phyloP scores from a whole-genome alignment of 371 early-diverging fungal species.

The Nematocida major region DNA sequence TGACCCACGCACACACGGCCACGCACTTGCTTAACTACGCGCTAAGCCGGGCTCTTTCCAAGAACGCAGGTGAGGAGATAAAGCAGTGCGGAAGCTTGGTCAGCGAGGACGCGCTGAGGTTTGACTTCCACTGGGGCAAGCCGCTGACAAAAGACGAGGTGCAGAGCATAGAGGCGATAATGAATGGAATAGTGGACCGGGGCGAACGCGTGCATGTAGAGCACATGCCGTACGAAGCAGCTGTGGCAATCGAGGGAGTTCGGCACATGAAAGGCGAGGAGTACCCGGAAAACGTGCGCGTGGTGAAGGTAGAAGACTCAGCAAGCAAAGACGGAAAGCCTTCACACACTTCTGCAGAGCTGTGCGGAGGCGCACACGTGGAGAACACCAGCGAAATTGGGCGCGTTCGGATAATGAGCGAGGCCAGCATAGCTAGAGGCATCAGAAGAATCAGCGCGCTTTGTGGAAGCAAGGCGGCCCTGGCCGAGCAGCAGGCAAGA shows the following conservation, averaged over 20 bases:
- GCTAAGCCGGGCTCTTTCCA: slow-evolving; percentile 67
- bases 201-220: slow-evolving; percentile 72
- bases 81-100: slow-evolving; percentile 91
- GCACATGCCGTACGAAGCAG: slow-evolving; percentile 64
- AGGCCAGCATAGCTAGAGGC: slow-evolving; percentile 86
- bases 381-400: slow-evolving; percentile 80
- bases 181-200: slow-evolving; percentile 72
- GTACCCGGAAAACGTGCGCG: slow-evolving; percentile 68
- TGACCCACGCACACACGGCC: slow-evolving; percentile 89
- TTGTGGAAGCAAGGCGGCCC: slow-evolving; percentile 69
- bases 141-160: slow-evolving; percentile 75
- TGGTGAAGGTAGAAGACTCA: slow-evolving; percentile 73
- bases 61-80: slow-evolving; percentile 66
- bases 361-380: slow-evolving; percentile 99
- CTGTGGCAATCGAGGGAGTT: slow-evolving; percentile 73
- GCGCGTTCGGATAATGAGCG: slow-evolving; percentile 77
- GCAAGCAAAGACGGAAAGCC: background rate
- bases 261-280: slow-evolving; percentile 79
- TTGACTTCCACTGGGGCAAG: slow-evolving; percentile 79
- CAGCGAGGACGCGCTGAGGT: slow-evolving; percentile 85
- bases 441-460: slow-evolving; percentile 89
- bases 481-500: slow-evolving; percentile 51
- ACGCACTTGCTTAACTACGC: slow-evolving; percentile 94
- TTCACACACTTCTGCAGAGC: slow-evolving; percentile 68
- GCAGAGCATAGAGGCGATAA: slow-evolving; percentile 72